These are phyloP conservation scores for Rhizopogon vinicolor DNA, from an alignment of 768 basidiomycete genomes.

Conservation along the genomic window DNA sequence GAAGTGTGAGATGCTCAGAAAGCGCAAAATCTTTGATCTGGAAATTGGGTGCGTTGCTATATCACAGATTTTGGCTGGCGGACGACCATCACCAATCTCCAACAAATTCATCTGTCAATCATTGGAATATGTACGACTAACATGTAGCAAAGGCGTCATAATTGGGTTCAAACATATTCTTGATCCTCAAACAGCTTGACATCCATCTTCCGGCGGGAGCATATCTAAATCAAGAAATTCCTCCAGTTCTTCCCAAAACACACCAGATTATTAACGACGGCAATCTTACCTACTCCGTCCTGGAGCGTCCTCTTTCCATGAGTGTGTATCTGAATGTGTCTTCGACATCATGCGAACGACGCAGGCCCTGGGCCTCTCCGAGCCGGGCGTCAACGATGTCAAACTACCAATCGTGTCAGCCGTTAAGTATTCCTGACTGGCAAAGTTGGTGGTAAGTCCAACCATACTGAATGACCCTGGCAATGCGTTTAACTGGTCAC, in stretches of 20 bases:
- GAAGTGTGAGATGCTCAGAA: too few relatives aligned
- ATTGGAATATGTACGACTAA: too few relatives aligned
- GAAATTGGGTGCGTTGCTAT: too few relatives aligned
- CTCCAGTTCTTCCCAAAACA: slow-evolving; percentile 6
- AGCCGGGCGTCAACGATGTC: neutral
- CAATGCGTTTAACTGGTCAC: neutral
- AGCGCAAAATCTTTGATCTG: too few relatives aligned
- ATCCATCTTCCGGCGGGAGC: neutral
- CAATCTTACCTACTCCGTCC: neutral
- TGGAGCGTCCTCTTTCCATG: neutral
- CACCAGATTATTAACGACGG: neutral
- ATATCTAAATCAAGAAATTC: neutral
- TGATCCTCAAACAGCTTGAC: neutral
- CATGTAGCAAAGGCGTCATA: neutral
- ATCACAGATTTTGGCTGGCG: too few relatives aligned
- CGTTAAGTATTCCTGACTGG: neutral
- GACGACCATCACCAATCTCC: too few relatives aligned
- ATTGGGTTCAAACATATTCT: neutral
- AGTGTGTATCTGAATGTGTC: neutral
- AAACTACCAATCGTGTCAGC: neutral
- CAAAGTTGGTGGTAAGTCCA: neutral
- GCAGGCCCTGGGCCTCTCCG: neutral
- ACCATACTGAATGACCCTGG: neutral
- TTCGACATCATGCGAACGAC: neutral
- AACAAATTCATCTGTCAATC: too few relatives aligned